Evolutionary conservation across 441 rosid genomes (phyloP).

Genomic region (Croton laevigatus): DNA sequence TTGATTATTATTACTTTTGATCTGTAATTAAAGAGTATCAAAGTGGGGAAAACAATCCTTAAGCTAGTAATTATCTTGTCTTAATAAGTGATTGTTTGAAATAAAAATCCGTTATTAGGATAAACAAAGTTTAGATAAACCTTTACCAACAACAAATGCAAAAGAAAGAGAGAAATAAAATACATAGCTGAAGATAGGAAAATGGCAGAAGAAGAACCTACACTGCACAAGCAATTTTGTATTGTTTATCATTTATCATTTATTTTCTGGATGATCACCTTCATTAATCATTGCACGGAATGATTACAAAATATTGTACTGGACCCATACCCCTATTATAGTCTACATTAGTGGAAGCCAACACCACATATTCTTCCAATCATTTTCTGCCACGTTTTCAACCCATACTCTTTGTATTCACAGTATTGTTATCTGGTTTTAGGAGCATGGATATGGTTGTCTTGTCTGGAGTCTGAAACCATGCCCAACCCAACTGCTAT

Average conservation of each 20-base stretch:
- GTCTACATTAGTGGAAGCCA: slow-evolving; percentile 25
- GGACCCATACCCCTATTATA: slow-evolving; percentile 16
- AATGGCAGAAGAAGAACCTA: slow-evolving; percentile 32
- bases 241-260: slow-evolving; percentile 22
- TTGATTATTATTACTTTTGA: neutral
- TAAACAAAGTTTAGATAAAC: slow-evolving; percentile 17
- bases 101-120: slow-evolving; percentile 2
- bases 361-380: slow-evolving; percentile 23
- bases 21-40: neutral
- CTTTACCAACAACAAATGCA: slow-evolving; percentile 27
- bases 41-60: slow-evolving; percentile 7
- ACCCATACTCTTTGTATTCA: neutral
- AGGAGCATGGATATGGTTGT: neutral
- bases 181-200: slow-evolving; percentile 31
- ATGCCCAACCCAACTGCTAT: neutral
- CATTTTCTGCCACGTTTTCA: slow-evolving; percentile 3
- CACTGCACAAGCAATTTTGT: slow-evolving; percentile 45
- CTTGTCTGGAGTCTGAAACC: neutral
- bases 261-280: slow-evolving; percentile 34
- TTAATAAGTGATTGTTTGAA: slow-evolving; percentile 11
- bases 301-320: slow-evolving; percentile 18
- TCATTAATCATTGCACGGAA: slow-evolving; percentile 44
- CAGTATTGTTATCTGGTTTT: slow-evolving; percentile 1
- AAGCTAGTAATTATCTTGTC: slow-evolving; percentile 13
- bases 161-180: neutral